These are phyloP conservation scores for Ogataea angusta DNA, from an alignment of 805 yeast genomes.

Conservation along the genomic window DNA sequence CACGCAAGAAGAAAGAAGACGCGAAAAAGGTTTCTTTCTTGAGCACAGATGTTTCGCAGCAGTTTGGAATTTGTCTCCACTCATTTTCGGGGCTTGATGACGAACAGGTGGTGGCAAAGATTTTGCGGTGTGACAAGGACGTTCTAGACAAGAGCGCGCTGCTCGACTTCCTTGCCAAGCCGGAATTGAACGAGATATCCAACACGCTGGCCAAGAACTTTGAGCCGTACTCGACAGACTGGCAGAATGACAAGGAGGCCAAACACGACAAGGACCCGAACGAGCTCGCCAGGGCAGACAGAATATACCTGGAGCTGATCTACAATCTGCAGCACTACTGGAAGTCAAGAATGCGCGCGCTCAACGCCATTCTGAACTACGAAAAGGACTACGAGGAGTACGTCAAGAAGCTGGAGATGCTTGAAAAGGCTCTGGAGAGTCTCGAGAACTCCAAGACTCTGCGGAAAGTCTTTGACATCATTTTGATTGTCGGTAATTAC, in stretches of 20 bases:
- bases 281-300: constrained; percentile 84
- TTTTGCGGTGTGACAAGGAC: constrained; percentile 72
- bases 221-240: constrained; percentile 77
- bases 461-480: constrained; percentile 73
- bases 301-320: constrained; percentile 76
- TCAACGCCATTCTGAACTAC: constrained; percentile 63
- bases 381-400: constrained; percentile 78
- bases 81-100: constrained; percentile 62
- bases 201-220: constrained; percentile 66
- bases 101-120: constrained; percentile 62
- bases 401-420: constrained; percentile 56
- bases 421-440: constrained; percentile 72
- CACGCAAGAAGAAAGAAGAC: constrained; percentile 44
- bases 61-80: constrained; percentile 91
- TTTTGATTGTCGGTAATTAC: constrained; percentile 88
- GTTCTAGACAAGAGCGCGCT: constrained; percentile 68
- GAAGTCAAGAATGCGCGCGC: constrained; percentile 86
- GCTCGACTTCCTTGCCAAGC: constrained; percentile 78
- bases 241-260: constrained; percentile 41
- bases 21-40: constrained; percentile 62
- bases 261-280: constrained; percentile 66
- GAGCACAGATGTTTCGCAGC: constrained; percentile 86
- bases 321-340: constrained; percentile 86
- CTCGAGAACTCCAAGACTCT: constrained; percentile 65
- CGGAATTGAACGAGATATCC: constrained; percentile 73